phyloP scores from a whole-genome alignment of 306 rosid species.

The Lathyrus tuberosus region DNA sequence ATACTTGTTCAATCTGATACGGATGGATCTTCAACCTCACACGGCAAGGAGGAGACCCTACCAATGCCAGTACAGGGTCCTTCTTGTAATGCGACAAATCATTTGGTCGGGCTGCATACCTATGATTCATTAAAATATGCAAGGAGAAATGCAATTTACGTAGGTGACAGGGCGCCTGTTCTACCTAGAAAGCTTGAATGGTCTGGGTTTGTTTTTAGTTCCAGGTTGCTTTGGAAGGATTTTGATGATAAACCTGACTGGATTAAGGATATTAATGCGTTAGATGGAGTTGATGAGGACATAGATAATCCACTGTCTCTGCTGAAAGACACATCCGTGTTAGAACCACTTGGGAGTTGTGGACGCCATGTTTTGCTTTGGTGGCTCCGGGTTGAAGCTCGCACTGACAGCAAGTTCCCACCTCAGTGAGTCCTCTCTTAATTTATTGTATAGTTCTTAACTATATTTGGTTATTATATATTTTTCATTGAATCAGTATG shows the following conservation, averaged over 20 bases:
- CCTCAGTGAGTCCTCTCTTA: slow-evolving; percentile 62
- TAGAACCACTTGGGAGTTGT: slow-evolving; percentile 95
- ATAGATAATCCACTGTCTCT: slow-evolving; percentile 76
- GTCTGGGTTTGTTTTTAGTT: slow-evolving; percentile 92
- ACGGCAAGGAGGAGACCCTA: slow-evolving; percentile 50
- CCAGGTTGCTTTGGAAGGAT: slow-evolving; percentile 84
- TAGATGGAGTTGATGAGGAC: slow-evolving; percentile 55
- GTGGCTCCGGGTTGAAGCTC: slow-evolving; percentile 99
- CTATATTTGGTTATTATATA: slow-evolving; percentile 10
- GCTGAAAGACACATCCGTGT: slow-evolving; percentile 70
- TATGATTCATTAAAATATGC: slow-evolving; percentile 63
- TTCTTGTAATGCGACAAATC: slow-evolving; percentile 80
- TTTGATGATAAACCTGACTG: slow-evolving; percentile 79
- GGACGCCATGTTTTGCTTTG: slow-evolving; percentile 92
- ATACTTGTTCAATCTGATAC: slow-evolving; percentile 69
- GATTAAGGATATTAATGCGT: slow-evolving; percentile 69
- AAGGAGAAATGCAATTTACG: slow-evolving; percentile 66
- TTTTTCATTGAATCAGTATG: slow-evolving; percentile 5
- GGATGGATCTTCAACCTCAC: slow-evolving; percentile 47
- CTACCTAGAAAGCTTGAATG: slow-evolving; percentile 85
- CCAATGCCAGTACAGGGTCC: slow-evolving; percentile 87
- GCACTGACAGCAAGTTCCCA: slow-evolving; percentile 96
- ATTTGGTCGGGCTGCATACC: slow-evolving; percentile 89
- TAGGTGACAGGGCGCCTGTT: slow-evolving; percentile 78
- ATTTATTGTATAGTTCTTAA: not conserved